Evolutionary conservation across 768 basidiomycete species (phyloP), one percentile per base, ranked within the genome.

Genomic region (Mycena vitilis): DNA sequence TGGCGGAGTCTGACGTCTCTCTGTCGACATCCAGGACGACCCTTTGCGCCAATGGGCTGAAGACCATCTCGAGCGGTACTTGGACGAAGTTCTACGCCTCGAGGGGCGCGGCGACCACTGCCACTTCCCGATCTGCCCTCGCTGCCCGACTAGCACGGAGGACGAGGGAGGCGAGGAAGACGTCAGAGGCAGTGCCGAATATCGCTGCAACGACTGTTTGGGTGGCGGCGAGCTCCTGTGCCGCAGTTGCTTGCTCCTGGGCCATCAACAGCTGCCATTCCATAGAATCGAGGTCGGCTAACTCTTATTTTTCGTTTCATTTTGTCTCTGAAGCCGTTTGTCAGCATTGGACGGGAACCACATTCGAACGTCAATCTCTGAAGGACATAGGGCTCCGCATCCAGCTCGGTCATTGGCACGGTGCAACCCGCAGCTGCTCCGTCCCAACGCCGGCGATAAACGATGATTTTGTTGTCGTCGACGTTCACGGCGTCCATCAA

Each of bases 391-490:
- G 78, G 10, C 63, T 78, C 2, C 71, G 71, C 0, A 69, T 79
- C n/a, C 78, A 79, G 45, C 72, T 80, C 0, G 78, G 78, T 0
- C 80, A 80, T 45, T 42, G 62, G 15, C 30, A 56, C 9, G 63
- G 65, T 4, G 30, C 3, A 4, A 30, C 30, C 2, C 51, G 72
- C 5, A 10, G n/a, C 4, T 77, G 78, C 51, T 30, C 66, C 20
- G 49, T 63, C 1, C 76, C 74, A 0, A 10, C 55, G 12, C 40
- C 58, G 0, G 58, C 72, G 9, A 34, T 55, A 12, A 63, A 66
- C 34, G 62, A 78, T n/a, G 64, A 74, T 16, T 82, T 81, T 60
- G 69, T 76, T 2, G 65, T 83, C 18, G 60, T 83, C 55, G 71
- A 80, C 60, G 66, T 52, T 0, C 71, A 73, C 58, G 80, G 78